phyloP scores from a whole-genome alignment of 768 basidiomycete genomes.

The Mrakia blollopis region DNA sequence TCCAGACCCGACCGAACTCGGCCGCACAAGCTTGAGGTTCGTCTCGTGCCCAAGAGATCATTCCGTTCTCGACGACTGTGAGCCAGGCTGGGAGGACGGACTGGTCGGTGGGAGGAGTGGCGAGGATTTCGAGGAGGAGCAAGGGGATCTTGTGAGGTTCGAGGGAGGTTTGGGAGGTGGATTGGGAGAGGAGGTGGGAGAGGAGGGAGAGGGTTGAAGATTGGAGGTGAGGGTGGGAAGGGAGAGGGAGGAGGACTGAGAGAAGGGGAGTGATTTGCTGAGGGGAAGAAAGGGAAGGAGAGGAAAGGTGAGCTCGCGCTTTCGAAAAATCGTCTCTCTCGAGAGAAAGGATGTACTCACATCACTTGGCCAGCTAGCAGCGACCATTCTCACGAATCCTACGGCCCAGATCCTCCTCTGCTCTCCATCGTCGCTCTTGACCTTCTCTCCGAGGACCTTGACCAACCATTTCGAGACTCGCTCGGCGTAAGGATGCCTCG shows the following conservation, averaged over 20 bases:
- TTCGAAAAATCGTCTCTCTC: constrained; percentile 34
- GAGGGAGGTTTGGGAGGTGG: constrained; percentile 37
- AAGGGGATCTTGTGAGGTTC: constrained; percentile 46
- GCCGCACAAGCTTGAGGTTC: constrained; percentile 53
- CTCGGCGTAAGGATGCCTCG: constrained; percentile 76
- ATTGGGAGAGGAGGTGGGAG: constrained; percentile 64
- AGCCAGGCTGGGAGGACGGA: constrained; percentile 73
- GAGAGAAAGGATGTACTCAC: constrained; percentile 52
- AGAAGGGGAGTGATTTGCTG: constrained; percentile 71
- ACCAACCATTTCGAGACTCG: constrained; percentile 75
- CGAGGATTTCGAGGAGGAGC: constrained; percentile 63
- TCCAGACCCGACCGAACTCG: constrained; percentile 66
- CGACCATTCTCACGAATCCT: constrained; percentile 52
- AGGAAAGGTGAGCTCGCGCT: constrained; percentile 2
- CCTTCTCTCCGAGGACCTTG: constrained; percentile 61
- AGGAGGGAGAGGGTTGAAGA: constrained; percentile 81
- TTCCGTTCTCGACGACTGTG: constrained; percentile 64
- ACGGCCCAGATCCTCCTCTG: constrained; percentile 54
- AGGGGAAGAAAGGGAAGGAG: background rate
- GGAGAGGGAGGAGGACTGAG: constrained; percentile 67
- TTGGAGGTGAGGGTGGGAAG: constrained; percentile 74
- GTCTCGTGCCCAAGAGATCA: constrained; percentile 59
- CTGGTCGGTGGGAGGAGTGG: constrained; percentile 64
- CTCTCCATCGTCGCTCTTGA: constrained; percentile 61
- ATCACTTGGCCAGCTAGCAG: constrained; percentile 44